Evolutionary conservation across 371 early-diverging fungal species (phyloP).

Genomic region (Mycotypha africana): DNA sequence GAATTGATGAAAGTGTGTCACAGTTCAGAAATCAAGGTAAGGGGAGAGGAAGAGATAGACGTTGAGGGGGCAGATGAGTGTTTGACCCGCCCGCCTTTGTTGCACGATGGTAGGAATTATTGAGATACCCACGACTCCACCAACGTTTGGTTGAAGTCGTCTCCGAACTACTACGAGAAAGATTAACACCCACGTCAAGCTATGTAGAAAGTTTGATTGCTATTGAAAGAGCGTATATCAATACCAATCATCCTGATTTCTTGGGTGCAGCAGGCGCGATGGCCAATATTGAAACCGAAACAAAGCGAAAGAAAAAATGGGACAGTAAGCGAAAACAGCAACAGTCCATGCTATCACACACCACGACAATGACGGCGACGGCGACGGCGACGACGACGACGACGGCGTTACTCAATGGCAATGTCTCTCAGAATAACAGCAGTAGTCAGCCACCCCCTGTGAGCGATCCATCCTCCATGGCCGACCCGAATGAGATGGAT

Average conservation of each 20-base stretch:
- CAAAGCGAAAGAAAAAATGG: slow-evolving; percentile 46
- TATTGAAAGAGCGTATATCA: slow-evolving; percentile 90
- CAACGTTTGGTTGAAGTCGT: slow-evolving; percentile 78
- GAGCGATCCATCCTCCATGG: no score
- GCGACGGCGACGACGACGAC: no score
- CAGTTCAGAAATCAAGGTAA: slow-evolving; percentile 75
- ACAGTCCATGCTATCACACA: no score
- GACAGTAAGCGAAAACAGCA: slow-evolving; percentile 10
- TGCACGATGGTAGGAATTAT: slow-evolving; percentile 45
- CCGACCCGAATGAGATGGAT: no score
- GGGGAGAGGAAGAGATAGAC: not conserved
- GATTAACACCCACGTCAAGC: slow-evolving; percentile 66
- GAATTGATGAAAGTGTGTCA: slow-evolving; percentile 89
- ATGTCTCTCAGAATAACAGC: no score
- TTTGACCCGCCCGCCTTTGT: no score
- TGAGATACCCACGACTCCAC: slow-evolving; percentile 81
- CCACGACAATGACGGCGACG: no score
- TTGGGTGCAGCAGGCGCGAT: slow-evolving; percentile 82
- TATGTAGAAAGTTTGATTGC: slow-evolving; percentile 85
- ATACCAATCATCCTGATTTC: slow-evolving; percentile 93
- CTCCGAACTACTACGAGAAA: slow-evolving; percentile 76
- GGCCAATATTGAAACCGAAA: slow-evolving; percentile 49
- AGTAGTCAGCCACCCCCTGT: no score
- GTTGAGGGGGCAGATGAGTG: no score
- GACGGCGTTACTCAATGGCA: no score